phyloP scores from a whole-genome alignment of 192 early-diverging fungal genomes.

The Backusella parvicylindrica region DNA sequence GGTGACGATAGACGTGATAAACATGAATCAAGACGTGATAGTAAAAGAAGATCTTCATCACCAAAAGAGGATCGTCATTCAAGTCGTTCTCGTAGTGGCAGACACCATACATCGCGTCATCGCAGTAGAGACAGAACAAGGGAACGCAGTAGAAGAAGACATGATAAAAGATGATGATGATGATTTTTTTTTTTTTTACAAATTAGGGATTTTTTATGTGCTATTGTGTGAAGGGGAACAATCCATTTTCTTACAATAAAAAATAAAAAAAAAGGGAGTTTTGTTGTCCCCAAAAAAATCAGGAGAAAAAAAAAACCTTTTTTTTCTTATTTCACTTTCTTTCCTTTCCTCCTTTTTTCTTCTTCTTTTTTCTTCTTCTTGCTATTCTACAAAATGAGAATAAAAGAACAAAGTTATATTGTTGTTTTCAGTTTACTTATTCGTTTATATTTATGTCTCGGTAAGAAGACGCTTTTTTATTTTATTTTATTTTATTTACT shows the following conservation, averaged over 20 bases:
- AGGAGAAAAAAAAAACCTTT: not conserved
- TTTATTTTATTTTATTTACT: too few species aligned
- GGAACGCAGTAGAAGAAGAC: constrained; percentile 18
- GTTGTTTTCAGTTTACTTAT: not conserved
- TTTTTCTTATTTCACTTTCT: not conserved
- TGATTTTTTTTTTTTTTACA: not conserved
- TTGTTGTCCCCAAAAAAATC: not conserved
- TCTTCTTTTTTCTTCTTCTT: not conserved
- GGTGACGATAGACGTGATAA: not conserved
- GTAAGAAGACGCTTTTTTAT: not conserved
- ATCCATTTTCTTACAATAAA: not conserved
- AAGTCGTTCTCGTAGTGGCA: constrained; percentile 15
- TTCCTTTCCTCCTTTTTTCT: not conserved
- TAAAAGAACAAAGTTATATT: not conserved
- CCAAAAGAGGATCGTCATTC: constrained; percentile 6
- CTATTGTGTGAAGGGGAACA: too few species aligned
- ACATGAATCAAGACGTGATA: not conserved
- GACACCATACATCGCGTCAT: constrained; percentile 17
- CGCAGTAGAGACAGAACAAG: constrained; percentile 39
- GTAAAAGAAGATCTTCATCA: not conserved
- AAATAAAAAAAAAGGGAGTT: not conserved
- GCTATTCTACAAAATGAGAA: not conserved
- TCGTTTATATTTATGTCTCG: not conserved
- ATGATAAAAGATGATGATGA: not conserved
- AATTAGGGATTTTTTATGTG: not conserved